Base-by-base conservation (phyloP, 225 moss, liverwort and hornwort genomes). In the Climacium dendroides region DNA sequence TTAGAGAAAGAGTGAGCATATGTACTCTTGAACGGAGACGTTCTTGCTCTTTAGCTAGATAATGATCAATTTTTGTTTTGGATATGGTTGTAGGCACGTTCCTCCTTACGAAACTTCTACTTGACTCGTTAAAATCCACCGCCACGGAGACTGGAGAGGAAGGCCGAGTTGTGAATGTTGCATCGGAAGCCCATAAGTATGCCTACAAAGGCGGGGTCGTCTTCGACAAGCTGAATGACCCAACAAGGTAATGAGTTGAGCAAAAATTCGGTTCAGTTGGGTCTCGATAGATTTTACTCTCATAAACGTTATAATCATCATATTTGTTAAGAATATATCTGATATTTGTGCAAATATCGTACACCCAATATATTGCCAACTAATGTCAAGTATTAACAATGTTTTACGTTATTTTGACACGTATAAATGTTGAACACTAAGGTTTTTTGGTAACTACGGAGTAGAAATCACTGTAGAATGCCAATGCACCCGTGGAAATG, bases 21-120 rank as follows among this genome's bases (percentile, higher is more conserved):
- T 14, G 63, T 30, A 72, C 48, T 34, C 26, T 90, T 71, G 77
- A 80, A 85, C 30, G 63, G 65, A 47, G 72, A 79, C 26, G 32
- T 63, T 81, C 26, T 35, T 87, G 82, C 63, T 47, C 35, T 74
- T 75, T 26, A 63, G 34, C 25, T 77, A 72, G 64, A 72, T 39
- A 80, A 10, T 87, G 29, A 90, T 55, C 61, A 47, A 45, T n/a
- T 77, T 69, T 78, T 54, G 67, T 59, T 82, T 61, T 73, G 63
- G 41, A 77, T 80, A 29, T 85, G 63, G 47, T 85, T 89, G 58
- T 83, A 94, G 94, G 94, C 85, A 90, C 93, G 7, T 94, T 91
- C 74, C 91, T 90, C 66, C 86, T 94, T 23, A 93, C 94, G 43
- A 91, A 92, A n/a, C 93, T 94, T 80, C 86, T 94, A 61, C 89